Evolutionary conservation across 805 yeast genomes (phyloP), one percentile per base, ranked within the genome.

Genomic region (Candida morakotiae): DNA sequence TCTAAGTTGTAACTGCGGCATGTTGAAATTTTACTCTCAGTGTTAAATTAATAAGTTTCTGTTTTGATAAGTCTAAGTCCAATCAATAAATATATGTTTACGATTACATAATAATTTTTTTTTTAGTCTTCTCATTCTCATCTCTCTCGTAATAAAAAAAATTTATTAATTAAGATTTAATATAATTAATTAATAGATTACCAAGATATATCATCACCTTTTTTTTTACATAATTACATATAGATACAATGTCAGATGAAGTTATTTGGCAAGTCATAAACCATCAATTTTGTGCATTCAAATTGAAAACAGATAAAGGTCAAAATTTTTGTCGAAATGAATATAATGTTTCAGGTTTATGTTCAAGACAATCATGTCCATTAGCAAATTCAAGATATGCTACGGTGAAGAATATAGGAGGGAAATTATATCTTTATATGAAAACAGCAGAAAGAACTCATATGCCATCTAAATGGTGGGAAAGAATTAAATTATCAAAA

Each of bases 391-490:
- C 95, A 13, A 77, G 85, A 53, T 87, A 87, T 62, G 95, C 96
- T 22, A 87, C 96, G 1, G 86, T 87, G 31, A 83, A 86, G 55
- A 81, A 77, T 48, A 72, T 83, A 20, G 87, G 83, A 47, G 96
- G 95, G 5, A 77, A 77, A 56, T 64, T 87, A 33, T 87, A 86
- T 52, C 65, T 87, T 24, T 93, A 93, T 64, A 93, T 93, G 87
- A 93, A 93, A 60, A 93, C 98, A 1, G 95, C 94, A 1, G 99
- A 93, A 67, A 80, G 99, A 65, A 94, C 95, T 15, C 98, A 93
- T 58, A 85, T 88, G 45, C 99, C 99, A 10, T 79, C 85, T 30
- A 83, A 84, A 52, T 68, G 87, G 58, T 93, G 99, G 99, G 97
- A 93, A 64, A 77, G 97, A 53, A 83, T 93, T 55, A 84, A 82